Evolutionary conservation across 2,329 filamentous ascomycete species (phyloP).

Genomic region (Xylariaceae sp.): DNA sequence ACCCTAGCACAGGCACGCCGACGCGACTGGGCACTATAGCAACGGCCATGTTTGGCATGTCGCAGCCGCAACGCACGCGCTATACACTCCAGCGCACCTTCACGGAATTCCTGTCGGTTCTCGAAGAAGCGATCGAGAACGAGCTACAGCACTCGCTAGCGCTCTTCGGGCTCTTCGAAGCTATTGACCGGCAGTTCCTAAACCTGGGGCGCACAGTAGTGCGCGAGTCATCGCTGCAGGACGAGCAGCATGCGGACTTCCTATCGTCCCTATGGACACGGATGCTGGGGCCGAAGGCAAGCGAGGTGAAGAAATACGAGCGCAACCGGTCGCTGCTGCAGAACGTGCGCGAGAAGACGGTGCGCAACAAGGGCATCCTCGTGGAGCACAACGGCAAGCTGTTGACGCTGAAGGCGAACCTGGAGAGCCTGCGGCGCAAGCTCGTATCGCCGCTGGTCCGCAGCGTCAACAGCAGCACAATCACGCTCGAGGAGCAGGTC

Average conservation of each 20-base stretch:
- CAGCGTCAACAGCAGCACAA: slow-evolving; percentile 66
- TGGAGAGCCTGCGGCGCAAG: slow-evolving; percentile 82
- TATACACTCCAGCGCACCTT: slow-evolving; percentile 84
- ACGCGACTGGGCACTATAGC: slow-evolving; percentile 71
- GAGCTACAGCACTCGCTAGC: slow-evolving; percentile 80
- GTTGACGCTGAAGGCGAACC: slow-evolving; percentile 79
- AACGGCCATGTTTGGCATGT: slow-evolving; percentile 76
- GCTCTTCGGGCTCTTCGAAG: slow-evolving; percentile 88
- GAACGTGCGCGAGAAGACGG: slow-evolving; percentile 78
- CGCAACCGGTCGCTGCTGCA: slow-evolving; percentile 81
- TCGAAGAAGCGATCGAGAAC: slow-evolving; percentile 86
- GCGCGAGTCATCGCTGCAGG: slow-evolving; percentile 80
- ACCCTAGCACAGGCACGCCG: slow-evolving; percentile 54
- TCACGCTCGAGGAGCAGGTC: slow-evolving; percentile 85
- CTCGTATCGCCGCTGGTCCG: slow-evolving; percentile 83
- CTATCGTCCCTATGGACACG: slow-evolving; percentile 85
- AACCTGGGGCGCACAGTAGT: slow-evolving; percentile 85
- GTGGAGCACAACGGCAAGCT: slow-evolving; percentile 86
- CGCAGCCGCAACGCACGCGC: slow-evolving; percentile 77
- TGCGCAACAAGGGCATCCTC: slow-evolving; percentile 84
- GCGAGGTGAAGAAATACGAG: slow-evolving; percentile 84
- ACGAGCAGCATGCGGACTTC: slow-evolving; percentile 78
- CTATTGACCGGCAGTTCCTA: slow-evolving; percentile 86
- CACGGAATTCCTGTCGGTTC: slow-evolving; percentile 80
- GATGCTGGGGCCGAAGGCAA: slow-evolving; percentile 75